phyloP scores from a whole-genome alignment of 768 basidiomycete species.

The Suillus bovinus region DNA sequence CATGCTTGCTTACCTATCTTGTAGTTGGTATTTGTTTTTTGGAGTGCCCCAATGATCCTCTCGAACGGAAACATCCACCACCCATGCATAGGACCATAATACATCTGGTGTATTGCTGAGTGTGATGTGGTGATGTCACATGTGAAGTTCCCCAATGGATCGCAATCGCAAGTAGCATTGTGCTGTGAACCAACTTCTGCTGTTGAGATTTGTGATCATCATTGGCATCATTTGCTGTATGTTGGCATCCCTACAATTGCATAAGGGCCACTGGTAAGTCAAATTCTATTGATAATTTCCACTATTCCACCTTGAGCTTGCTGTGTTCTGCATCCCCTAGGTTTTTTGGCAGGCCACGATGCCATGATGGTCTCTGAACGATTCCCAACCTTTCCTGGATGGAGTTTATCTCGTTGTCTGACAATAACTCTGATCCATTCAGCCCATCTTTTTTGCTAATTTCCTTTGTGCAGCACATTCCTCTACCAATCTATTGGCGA shows the following conservation, averaged over 20 bases:
- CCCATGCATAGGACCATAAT: constrained; percentile 37
- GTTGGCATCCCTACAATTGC: constrained; percentile 26
- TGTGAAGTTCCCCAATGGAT: constrained; percentile 23
- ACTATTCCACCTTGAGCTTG: constrained; percentile 37
- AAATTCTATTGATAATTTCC: constrained; percentile 19
- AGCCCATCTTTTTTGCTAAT: no score
- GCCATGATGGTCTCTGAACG: constrained; percentile 21
- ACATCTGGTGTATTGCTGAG: constrained; percentile 17
- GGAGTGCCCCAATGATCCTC: constrained; percentile 26
- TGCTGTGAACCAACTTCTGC: constrained; percentile 24
- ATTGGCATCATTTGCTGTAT: background rate
- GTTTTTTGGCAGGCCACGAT: constrained; percentile 22
- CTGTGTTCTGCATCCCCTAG: constrained; percentile 26
- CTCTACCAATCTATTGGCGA: background rate
- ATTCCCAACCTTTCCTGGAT: background rate
- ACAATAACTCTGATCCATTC: no score
- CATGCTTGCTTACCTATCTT: constrained; percentile 8
- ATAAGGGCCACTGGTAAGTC: constrained; percentile 25
- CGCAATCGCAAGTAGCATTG: constrained; percentile 31
- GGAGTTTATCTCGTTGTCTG: background rate
- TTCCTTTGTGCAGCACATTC: background rate
- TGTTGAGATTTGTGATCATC: background rate
- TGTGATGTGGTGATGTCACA: constrained; percentile 18
- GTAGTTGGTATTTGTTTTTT: constrained; percentile 22
- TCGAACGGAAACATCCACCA: constrained; percentile 40